Percentiles rank a stretch among this genome's conserved stretches.
Evolutionary conservation across 352 stramenopile species (phyloP).

Genomic region (Hyaloperonospora brassicae): DNA sequence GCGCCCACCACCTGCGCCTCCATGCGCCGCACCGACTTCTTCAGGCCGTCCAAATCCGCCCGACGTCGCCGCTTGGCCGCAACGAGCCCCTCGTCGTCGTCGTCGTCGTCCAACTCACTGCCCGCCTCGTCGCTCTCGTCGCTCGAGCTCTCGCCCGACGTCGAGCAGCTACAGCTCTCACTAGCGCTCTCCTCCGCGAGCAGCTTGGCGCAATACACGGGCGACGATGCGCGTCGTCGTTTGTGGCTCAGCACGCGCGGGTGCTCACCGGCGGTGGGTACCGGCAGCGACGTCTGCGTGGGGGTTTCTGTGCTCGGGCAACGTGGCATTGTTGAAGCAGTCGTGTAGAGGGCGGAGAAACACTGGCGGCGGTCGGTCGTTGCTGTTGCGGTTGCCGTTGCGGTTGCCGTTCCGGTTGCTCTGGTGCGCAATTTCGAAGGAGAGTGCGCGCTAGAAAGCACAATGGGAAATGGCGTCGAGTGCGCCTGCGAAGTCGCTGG

Average conservation of each 20-base stretch:
- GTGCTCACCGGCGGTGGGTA: not conserved
- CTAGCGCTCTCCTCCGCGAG: not conserved
- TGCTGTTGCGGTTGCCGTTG: too few relatives aligned
- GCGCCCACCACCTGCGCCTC: slow-evolving; percentile 38
- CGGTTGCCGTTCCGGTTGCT: too few relatives aligned
- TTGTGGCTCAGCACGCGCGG: slow-evolving; percentile 20
- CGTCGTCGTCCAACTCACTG: slow-evolving; percentile 10
- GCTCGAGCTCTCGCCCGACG: slow-evolving; percentile 29
- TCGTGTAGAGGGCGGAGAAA: not conserved
- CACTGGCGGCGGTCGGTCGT: not conserved
- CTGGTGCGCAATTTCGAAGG: not conserved
- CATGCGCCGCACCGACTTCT: slow-evolving; percentile 32
- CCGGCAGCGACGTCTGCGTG: not conserved
- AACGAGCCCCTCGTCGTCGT: slow-evolving; percentile 2
- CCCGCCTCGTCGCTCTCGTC: slow-evolving; percentile 21
- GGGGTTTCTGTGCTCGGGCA: slow-evolving; percentile 2
- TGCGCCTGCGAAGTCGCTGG: slow-evolving; percentile 13
- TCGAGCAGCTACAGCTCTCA: slow-evolving; percentile 18
- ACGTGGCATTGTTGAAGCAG: slow-evolving; percentile 9
- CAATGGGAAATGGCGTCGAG: slow-evolving; percentile 25
- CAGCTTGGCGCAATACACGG: not conserved
- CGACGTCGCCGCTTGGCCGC: slow-evolving; percentile 30
- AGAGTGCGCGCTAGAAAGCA: slow-evolving; percentile 7
- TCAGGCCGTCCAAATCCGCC: slow-evolving; percentile 23
- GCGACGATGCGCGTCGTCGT: slow-evolving; percentile 17